These are phyloP conservation scores for Dactylella cylindrospora DNA, from an alignment of 2,329 filamentous ascomycete species.

Conservation along the genomic window DNA sequence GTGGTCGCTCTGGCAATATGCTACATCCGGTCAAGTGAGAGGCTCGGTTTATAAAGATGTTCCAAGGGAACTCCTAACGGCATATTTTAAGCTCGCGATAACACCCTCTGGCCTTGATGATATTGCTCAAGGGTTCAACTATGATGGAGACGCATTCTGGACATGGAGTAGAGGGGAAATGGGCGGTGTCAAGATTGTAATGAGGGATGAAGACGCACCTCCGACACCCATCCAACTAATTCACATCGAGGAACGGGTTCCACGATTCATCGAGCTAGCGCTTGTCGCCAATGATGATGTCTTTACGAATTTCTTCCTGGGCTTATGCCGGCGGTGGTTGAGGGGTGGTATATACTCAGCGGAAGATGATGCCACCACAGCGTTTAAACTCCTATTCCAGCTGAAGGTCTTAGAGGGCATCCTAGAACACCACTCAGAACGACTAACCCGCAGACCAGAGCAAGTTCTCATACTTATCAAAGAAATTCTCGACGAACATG, in stretches of 20 bases:
- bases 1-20: conserved; percentile 36
- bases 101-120: conserved; percentile 1
- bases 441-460: conserved; percentile 64
- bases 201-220: conserved; percentile 24
- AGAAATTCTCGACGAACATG: conserved; percentile 60
- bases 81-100: conserved; percentile 21
- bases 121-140: conserved; percentile 44
- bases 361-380: conserved; percentile 43
- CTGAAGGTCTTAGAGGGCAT: conserved; percentile 66
- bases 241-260: conserved; percentile 56
- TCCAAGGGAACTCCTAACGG: conserved; percentile 13
- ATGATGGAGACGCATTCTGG: conserved; percentile 43
- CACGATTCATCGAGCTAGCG: conserved; percentile 57
- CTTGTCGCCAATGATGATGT: conserved; percentile 61
- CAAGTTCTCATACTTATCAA: conserved; percentile 66
- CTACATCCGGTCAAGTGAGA: conserved; percentile 15
- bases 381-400: conserved; percentile 57
- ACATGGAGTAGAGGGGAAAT: conserved; percentile 49
- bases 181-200: conserved; percentile 59
- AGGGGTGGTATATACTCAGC: conserved; percentile 48
- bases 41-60: conserved; percentile 3
- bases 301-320: conserved; percentile 62
- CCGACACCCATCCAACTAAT: conserved; percentile 33
- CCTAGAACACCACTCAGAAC: conserved; percentile 64
- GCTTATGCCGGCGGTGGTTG: conserved; percentile 63